These are phyloP conservation scores for Candida piceae DNA, from an alignment of 805 yeast genomes.

Conservation along the genomic window DNA sequence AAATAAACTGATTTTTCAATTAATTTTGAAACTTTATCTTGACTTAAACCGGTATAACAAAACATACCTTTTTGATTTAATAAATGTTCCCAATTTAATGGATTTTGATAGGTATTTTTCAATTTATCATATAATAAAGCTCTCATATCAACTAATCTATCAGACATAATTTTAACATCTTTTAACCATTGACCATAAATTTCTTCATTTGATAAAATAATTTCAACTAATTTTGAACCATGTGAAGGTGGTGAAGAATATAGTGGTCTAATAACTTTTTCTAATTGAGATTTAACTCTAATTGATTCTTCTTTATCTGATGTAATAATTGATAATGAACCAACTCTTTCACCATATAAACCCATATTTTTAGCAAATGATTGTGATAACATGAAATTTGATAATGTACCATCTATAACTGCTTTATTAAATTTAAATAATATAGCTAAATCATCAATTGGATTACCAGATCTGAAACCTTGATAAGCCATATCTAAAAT, in stretches of 20 bases:
- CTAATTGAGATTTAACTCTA: slow-evolving; percentile 59
- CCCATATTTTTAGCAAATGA: slow-evolving; percentile 96
- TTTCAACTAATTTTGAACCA: slow-evolving; percentile 85
- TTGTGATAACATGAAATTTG: slow-evolving; percentile 67
- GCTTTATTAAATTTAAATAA: slow-evolving; percentile 39
- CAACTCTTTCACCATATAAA: slow-evolving; percentile 91
- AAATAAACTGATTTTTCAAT: slow-evolving; percentile 76
- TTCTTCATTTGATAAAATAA: slow-evolving; percentile 56
- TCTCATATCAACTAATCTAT: slow-evolving; percentile 74
- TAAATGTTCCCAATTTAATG: slow-evolving; percentile 79
- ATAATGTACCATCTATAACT: slow-evolving; percentile 42
- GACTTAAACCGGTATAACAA: slow-evolving; percentile 77
- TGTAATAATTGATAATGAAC: slow-evolving; percentile 65
- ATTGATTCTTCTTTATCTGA: slow-evolving; percentile 48
- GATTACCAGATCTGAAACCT: slow-evolving; percentile 86
- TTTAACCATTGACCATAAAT: slow-evolving; percentile 71
- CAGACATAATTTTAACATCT: slow-evolving; percentile 76
- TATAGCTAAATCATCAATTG: slow-evolving; percentile 59
- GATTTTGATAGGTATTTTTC: slow-evolving; percentile 42
- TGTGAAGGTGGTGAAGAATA: slow-evolving; percentile 94
- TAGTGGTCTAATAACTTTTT: slow-evolving; percentile 77
- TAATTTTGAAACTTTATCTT: slow-evolving; percentile 65
- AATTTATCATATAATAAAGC: slow-evolving; percentile 55
- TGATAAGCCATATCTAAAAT: slow-evolving; percentile 93
- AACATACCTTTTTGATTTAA: slow-evolving; percentile 94